A percentile compares a stretch with the other conserved stretches of the same genome.
These are phyloP conservation scores for Kitagawia praeruptora DNA, from an alignment of 129 eudicot species.

Conservation along the genomic window DNA sequence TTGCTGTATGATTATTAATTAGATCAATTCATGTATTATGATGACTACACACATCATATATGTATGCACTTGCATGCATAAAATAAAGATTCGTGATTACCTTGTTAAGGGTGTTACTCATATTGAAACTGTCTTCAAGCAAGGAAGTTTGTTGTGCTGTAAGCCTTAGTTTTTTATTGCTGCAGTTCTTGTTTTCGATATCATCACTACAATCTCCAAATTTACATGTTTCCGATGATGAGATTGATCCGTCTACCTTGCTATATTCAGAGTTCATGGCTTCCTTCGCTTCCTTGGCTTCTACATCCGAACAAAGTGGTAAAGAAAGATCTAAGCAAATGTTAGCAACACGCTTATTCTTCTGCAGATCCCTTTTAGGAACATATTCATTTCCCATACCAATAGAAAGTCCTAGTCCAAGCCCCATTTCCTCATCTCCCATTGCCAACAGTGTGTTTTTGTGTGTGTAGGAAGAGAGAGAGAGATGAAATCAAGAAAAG, in stretches of 20 bases:
- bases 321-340: slow-evolving; percentile 4
- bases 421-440: not conserved
- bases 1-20: not conserved
- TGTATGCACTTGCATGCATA: not conserved
- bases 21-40: not conserved
- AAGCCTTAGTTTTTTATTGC: slow-evolving; percentile 13
- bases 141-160: not conserved
- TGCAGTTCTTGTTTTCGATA: not conserved
- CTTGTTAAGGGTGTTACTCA: not conserved
- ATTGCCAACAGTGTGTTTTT: not conserved
- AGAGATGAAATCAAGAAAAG: not conserved
- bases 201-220: not conserved
- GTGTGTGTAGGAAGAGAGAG: not conserved
- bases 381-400: not conserved
- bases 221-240: slow-evolving; percentile 4
- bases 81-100: not conserved
- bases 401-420: not conserved
- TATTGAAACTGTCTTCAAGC: slow-evolving; percentile 15
- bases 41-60: too few species aligned
- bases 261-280: not conserved
- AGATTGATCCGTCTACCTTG: not conserved
- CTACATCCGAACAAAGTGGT: not conserved
- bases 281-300: slow-evolving; percentile 4
- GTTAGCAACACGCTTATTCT: not conserved
- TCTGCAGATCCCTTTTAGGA: slow-evolving; percentile 2